Conservation (phyloP, 805 yeast genomes). For the Suhomyces faveliae region DNA sequence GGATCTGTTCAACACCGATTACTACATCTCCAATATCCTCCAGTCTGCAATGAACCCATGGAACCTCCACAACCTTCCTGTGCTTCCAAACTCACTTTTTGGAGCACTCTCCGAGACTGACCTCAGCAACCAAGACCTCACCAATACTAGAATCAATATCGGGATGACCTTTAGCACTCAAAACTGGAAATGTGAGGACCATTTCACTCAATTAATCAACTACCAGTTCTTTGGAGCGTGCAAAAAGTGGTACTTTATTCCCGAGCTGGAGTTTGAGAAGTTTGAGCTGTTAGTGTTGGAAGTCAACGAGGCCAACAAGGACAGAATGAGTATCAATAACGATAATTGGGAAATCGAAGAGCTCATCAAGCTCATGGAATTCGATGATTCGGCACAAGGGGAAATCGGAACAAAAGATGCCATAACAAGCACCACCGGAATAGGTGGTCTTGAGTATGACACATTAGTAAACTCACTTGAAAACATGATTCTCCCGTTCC, state of each 20-base stretch:
- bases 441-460: conserved; percentile 21
- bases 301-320: conserved; percentile 10
- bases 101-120: conserved; percentile 42
- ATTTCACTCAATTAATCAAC: conserved; percentile 51
- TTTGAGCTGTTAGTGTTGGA: conserved; percentile 45
- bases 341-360: conserved; percentile 21
- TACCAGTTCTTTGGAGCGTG: conserved; percentile 56
- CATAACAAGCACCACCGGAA: conserved; percentile 5
- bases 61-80: conserved; percentile 58
- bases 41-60: conserved; percentile 44
- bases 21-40: conserved; percentile 18
- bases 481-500: conserved; percentile 26
- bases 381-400: conserved; percentile 12
- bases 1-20: conserved; percentile 19
- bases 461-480: conserved; percentile 31
- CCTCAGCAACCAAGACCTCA: conserved; percentile 42
- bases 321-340: conserved; percentile 10
- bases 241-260: conserved; percentile 62
- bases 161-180: conserved; percentile 55
- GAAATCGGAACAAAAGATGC: neutral
- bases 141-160: conserved; percentile 46
- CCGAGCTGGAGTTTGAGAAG: conserved; percentile 51
- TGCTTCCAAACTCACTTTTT: conserved; percentile 48
- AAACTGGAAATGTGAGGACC: conserved; percentile 63
- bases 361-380: conserved; percentile 15